Conservation (phyloP, 306 rosid species). For the Luffa acutangula region DNA sequence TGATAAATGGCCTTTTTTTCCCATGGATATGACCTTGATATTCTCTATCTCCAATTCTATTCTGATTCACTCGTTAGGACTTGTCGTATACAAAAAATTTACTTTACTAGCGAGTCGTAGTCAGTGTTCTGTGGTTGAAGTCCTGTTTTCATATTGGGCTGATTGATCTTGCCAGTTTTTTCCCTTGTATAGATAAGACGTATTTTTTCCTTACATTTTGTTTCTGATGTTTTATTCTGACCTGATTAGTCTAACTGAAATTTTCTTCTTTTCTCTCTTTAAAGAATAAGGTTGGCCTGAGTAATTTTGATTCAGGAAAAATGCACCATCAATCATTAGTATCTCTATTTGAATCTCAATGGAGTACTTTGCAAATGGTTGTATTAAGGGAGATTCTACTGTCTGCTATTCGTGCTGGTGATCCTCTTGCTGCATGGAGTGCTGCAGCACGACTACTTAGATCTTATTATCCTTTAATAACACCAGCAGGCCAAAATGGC, state of each 20-base stretch:
- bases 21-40: not conserved
- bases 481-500: slow-evolving; percentile 92
- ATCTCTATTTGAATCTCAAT: slow-evolving; percentile 83
- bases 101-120: not conserved
- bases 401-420: slow-evolving; percentile 93
- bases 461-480: slow-evolving; percentile 85
- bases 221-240: not conserved
- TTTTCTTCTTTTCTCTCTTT: slow-evolving; percentile 15
- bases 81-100: not conserved
- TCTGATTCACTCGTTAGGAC: not conserved
- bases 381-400: slow-evolving; percentile 87
- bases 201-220: not conserved
- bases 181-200: no score
- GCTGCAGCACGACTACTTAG: slow-evolving; percentile 92
- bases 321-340: slow-evolving; percentile 71
- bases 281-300: slow-evolving; percentile 60
- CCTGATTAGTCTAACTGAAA: slow-evolving; percentile 2
- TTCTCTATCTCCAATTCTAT: not conserved
- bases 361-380: slow-evolving; percentile 98
- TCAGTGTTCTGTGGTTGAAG: not conserved
- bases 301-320: slow-evolving; percentile 57
- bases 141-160: not conserved
- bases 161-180: not conserved
- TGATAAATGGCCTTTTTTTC: not conserved
- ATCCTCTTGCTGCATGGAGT: slow-evolving; percentile 99